These are phyloP conservation scores for Brettanomyces naardenensis DNA, from an alignment of 805 yeast species.

Conservation along the genomic window DNA sequence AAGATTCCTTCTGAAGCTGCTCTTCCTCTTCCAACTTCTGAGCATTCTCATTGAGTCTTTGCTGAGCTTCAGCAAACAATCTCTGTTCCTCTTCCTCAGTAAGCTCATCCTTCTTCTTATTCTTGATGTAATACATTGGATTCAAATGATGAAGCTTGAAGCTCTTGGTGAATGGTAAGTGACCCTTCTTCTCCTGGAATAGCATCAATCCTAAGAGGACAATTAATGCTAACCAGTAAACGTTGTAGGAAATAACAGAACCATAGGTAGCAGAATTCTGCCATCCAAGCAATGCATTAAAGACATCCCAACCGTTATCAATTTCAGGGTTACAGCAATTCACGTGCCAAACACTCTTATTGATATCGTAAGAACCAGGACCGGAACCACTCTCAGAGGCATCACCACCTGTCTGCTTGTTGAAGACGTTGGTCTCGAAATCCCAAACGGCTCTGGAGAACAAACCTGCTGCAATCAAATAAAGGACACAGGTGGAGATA, in stretches of 20 bases:
- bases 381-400: constrained; percentile 91
- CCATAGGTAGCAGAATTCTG: constrained; percentile 94
- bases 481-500: constrained; percentile 80
- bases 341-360: constrained; percentile 84
- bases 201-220: constrained; percentile 51
- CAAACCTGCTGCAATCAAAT: constrained; percentile 85
- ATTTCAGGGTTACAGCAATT: constrained; percentile 94
- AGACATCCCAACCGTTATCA: constrained; percentile 95
- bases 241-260: constrained; percentile 79
- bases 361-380: constrained; percentile 87
- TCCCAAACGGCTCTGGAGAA: constrained; percentile 92
- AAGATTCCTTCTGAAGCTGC: too few species aligned
- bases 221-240: constrained; percentile 77
- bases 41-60: constrained; percentile 22
- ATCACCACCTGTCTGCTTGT: constrained; percentile 79
- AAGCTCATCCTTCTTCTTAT: constrained; percentile 54
- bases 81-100: constrained; percentile 42
- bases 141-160: constrained; percentile 44
- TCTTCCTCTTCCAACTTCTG: constrained; percentile 11
- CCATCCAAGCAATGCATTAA: constrained; percentile 94
- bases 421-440: constrained; percentile 65
- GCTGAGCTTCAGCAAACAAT: constrained; percentile 39
- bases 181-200: constrained; percentile 79
- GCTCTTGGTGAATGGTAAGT: constrained; percentile 59
- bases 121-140: constrained; percentile 68